Base-by-base conservation (phyloP, 2,329 filamentous ascomycete genomes). In the Ceratocystiopsis sp. region DNA sequence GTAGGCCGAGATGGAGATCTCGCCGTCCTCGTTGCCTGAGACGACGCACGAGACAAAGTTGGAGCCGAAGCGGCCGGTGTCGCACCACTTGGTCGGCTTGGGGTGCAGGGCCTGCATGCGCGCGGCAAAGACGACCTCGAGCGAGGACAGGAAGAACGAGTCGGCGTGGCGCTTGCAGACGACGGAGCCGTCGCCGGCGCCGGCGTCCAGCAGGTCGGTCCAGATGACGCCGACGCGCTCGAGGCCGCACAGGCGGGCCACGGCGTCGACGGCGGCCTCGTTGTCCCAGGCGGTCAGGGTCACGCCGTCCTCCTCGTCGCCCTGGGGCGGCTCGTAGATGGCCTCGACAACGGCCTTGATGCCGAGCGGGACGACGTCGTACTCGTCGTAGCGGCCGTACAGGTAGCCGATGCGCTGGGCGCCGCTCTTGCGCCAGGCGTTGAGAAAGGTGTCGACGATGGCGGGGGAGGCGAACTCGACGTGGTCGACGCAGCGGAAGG, bases 41-140 rank as follows among this genome's bases (percentile, higher is more conserved):
- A 98, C 72, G 37, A 98, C 78, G 59, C 91, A 98, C 0, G 91
- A 96, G 40, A 98, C 87, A 58, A 96, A 96, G 57, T 93, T 91
- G 40, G 89, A 96, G 16, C 91, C 91, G 55, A 95, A 98, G 44
- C 74, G 74, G 38, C 89, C 91, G 3, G 84, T 93, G 54, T 95
- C 87, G 58, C 89, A 94, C 89, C 91, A 98, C 60, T 95, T 96
- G 10, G 84, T 91, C 16, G 85, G 69, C 53, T 93, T 89, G 1
- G 89, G 87, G 52, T 94, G 75, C 54, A 83, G 78, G 9, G 85
- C 84, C 61, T 98, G 91, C 48, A 93, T 71, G 40, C 86, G 76
- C 17, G 91, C 80, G 1, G 87, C 83, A 59, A 95, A 96, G 49
- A 77, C 78, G 47, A 96, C 80, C 60, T 98, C 91, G 13, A 93